Conservation (phyloP, 164 flowering plant species). For the Echeveria elegans region DNA sequence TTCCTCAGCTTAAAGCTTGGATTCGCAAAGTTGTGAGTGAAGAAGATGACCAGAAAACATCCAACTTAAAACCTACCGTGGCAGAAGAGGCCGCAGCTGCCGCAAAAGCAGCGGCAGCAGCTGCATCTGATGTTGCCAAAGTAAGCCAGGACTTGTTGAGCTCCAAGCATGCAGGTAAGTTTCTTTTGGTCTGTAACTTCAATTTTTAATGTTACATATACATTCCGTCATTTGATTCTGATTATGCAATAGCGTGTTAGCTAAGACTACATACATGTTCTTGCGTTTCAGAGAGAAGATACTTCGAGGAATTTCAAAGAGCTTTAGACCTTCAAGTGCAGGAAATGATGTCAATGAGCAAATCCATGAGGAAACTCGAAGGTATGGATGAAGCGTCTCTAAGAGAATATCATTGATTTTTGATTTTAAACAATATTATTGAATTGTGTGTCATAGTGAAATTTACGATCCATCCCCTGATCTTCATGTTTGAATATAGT, state of each 20-base stretch:
- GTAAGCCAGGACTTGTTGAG: slow-evolving; percentile 77
- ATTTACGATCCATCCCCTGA: background rate
- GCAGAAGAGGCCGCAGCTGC: slow-evolving; percentile 89
- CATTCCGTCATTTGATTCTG: background rate
- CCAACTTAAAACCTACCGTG: slow-evolving; percentile 39
- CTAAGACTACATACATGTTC: background rate
- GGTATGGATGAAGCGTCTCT: slow-evolving; percentile 22
- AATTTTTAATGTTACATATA: background rate
- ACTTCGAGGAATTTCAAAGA: slow-evolving; percentile 43
- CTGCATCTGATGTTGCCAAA: slow-evolving; percentile 86
- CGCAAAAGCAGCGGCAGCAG: slow-evolving; percentile 88
- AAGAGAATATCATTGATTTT: background rate
- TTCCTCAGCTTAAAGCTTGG: slow-evolving; percentile 91
- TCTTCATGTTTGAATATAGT: background rate
- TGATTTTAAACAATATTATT: background rate
- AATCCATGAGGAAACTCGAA: slow-evolving; percentile 55
- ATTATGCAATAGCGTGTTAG: background rate
- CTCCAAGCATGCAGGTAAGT: slow-evolving; percentile 63
- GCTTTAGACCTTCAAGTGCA: slow-evolving; percentile 57
- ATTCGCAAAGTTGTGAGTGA: slow-evolving; percentile 70
- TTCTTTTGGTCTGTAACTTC: background rate
- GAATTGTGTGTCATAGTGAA: background rate
- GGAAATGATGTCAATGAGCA: slow-evolving; percentile 78
- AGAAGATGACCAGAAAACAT: slow-evolving; percentile 49
- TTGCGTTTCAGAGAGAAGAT: slow-evolving; percentile 49